Conservation (phyloP, 139 green algal species). For the Tetradesmus lagerheimii region DNA sequence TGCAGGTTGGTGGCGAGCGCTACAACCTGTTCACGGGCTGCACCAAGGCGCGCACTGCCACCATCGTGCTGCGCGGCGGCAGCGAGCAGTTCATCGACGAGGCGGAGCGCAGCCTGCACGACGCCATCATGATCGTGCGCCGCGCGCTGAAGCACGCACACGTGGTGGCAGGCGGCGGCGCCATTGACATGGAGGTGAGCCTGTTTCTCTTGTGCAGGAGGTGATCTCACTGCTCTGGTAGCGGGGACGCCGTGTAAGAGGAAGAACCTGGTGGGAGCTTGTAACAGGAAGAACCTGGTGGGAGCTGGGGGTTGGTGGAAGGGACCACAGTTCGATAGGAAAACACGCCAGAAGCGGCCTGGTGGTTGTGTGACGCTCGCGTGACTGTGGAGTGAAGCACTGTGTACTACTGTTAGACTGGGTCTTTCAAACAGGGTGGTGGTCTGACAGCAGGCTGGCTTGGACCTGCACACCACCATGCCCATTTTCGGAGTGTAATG, state of each 20-base stretch:
- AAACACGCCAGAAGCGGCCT: too few species aligned
- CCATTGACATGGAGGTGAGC: conserved; percentile 94
- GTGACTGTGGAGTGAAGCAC: too few species aligned
- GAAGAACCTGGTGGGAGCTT: too few species aligned
- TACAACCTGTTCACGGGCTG: conserved; percentile 99
- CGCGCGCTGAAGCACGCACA: conserved; percentile 73
- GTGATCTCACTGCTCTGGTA: too few species aligned
- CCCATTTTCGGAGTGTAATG: not conserved
- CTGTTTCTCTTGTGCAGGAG: not conserved
- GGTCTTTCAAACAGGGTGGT: too few species aligned
- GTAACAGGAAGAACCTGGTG: too few species aligned
- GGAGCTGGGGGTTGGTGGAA: too few species aligned
- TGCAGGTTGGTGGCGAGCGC: conserved; percentile 94
- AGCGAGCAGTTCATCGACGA: conserved; percentile 98
- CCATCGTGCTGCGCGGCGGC: conserved; percentile 96
- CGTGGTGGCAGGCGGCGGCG: conserved; percentile 95
- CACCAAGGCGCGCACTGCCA: conserved; percentile 90
- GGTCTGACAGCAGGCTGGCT: not conserved
- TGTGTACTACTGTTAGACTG: too few species aligned
- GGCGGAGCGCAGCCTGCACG: conserved; percentile 96
- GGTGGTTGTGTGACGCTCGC: too few species aligned
- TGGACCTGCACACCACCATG: not conserved
- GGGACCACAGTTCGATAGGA: too few species aligned
- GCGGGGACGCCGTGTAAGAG: too few species aligned
- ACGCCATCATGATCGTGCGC: conserved; percentile 99